A percentile compares a stretch with the other conserved stretches of the same genome.
Evolutionary conservation across 345 rosid genomes (phyloP).

Genomic region (Eucalyptus lansdowneana): DNA sequence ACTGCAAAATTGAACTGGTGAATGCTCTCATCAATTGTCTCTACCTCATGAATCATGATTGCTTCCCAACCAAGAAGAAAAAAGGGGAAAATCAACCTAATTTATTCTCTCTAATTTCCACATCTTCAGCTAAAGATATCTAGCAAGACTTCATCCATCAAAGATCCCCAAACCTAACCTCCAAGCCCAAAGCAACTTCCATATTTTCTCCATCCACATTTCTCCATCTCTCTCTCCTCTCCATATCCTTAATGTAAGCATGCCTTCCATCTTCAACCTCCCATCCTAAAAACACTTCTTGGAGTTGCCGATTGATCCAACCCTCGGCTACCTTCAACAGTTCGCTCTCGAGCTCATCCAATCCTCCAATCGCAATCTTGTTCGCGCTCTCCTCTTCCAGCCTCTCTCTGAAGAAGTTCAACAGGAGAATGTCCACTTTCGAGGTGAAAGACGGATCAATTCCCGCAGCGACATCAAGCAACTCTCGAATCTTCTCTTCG

Average conservation of each 20-base stretch:
- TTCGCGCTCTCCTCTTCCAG: background rate
- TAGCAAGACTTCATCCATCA: slow-evolving; percentile 46
- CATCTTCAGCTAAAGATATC: slow-evolving; percentile 2
- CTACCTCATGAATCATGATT: background rate
- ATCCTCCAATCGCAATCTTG: background rate
- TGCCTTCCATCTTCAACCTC: slow-evolving; percentile 33
- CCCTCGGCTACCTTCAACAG: slow-evolving; percentile 26
- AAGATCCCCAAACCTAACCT: slow-evolving; percentile 23
- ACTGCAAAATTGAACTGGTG: background rate
- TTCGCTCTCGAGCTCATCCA: background rate
- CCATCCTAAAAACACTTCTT: slow-evolving; percentile 44
- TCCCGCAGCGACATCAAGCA: background rate
- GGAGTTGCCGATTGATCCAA: slow-evolving; percentile 40
- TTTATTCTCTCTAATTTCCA: background rate
- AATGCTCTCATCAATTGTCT: background rate
- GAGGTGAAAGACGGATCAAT: background rate
- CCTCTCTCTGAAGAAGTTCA: slow-evolving; percentile 43
- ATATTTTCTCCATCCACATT: slow-evolving; percentile 11
- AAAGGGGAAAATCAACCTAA: background rate
- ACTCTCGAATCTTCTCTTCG: background rate
- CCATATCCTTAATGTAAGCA: slow-evolving; percentile 38
- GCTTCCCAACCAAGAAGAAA: background rate
- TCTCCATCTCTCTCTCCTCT: slow-evolving; percentile 24
- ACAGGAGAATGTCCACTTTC: slow-evolving; percentile 18
- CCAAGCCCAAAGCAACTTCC: slow-evolving; percentile 26